Evolutionary conservation across 768 basidiomycete genomes (phyloP), one percentile per base, ranked within the genome.

Genomic region (Podaxis sp.): DNA sequence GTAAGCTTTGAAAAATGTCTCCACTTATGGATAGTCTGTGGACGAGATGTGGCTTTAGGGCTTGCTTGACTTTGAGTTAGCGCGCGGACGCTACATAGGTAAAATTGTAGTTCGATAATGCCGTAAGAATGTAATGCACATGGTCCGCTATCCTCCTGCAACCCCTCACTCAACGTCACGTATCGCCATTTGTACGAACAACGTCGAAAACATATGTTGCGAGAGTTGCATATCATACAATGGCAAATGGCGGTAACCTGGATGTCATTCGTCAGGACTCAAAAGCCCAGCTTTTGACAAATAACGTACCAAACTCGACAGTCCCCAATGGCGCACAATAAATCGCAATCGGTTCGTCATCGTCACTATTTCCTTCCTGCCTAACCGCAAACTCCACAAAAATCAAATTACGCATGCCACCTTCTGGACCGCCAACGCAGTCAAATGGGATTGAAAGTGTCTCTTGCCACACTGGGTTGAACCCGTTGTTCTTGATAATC

Each of bases 381-480:
- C 85, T 79, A 17, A 98, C 85, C 27, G 85, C 82, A 64, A 98
- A 88, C 59, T 86, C 80, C 29, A 97, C 84, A 72, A 98, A 98
- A 36, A 93, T 83, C 27, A 98, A 79, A 33, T 95, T 92, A 63
- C 76, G 77, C 90, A 96, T 92, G 43, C 74, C 76, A 5, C 85
- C 82, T 27, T 87, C 78, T 5, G 38, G n/a, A 12, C 61, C 61
- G 64, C 87, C 85, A 29, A 89, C 80, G 66, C 88, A 87, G 55
- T 86, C 85, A 68, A 95, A 95, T n/a, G 88, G 87, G 22, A 96
- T 73, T 19, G 75, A 73, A 25, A 95, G 74, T 41, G 72, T 71
- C 68, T 94, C 86, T 65, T 93, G 82, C 92, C 95, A 98, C 1
- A 85, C 76, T 0, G 96, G 96, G 73, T 97, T 97, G 78, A 96